Evolutionary conservation across 768 basidiomycete genomes (phyloP), one percentile per base, ranked within the genome.

Genomic region (Tylopilus cervinicoccineus): DNA sequence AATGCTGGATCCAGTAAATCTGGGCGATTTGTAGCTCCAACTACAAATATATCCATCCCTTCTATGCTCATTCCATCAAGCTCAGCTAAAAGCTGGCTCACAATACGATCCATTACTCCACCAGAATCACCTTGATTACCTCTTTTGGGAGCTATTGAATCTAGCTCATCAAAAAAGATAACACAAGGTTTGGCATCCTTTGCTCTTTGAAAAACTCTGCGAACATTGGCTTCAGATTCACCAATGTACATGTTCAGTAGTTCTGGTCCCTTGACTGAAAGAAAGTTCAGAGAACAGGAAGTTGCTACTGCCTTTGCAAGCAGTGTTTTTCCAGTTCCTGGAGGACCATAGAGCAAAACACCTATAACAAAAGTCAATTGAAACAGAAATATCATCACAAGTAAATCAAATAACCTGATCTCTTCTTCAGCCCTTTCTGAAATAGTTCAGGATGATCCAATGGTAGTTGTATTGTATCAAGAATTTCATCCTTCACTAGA

Each of bases 171-270:
- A 67, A 97, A 96, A 67, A 97, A 97, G 41, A 97, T 88, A 38
- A 96, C 87, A 66, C 94, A 97, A 8, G 94, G 94, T 45, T 82
- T 83, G 2, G 94, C 94, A 70, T 94, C 93, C 44, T 90, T 72
- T 23, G 94, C 94, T 12, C 83, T 80, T 63, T 94, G 90, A 66
- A 97, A 97, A 1, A 97, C 83, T 14, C 85, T 76, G 13, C 96
- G 81, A 33, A 99, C 94, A 67, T 98, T 99, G 52, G 97, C 96
- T 67, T 97, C 94, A 11, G 92, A 94, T 69, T 96, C 94, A 50
- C 94, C 94, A 58, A 97, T 95, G 69, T 95, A 97, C 94, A 97
- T 97, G 69, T 95, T 95, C 43, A 96, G 79, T 31, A 97, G 70
- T 61, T 97, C 94, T 4, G 94, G 94, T 0, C 94, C 94, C 65